These are phyloP conservation scores for Phaeosphaeriaceae sp. DNA, from an alignment of 2,329 filamentous ascomycete species.

Conservation along the genomic window DNA sequence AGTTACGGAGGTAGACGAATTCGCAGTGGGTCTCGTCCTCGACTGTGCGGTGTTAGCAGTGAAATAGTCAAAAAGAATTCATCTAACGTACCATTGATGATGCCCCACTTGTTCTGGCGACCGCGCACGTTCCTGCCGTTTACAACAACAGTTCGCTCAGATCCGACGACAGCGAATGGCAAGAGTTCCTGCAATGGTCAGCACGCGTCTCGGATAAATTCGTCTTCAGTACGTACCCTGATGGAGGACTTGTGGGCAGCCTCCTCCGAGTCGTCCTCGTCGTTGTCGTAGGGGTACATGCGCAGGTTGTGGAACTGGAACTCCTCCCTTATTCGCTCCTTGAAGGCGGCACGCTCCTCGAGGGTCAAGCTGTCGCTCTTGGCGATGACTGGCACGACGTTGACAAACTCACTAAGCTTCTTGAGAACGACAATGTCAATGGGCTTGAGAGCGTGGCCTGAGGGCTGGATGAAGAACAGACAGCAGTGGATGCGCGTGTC, in stretches of 20 bases:
- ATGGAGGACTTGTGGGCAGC: conserved; percentile 91
- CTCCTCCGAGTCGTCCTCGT: conserved; percentile 98
- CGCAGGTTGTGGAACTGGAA: conserved; percentile 99
- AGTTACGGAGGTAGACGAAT: conserved; percentile 98
- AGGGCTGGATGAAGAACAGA: conserved; percentile 99
- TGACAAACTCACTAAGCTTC: conserved; percentile 99
- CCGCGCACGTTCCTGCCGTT: conserved; percentile 97
- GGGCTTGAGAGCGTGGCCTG: conserved; percentile 96
- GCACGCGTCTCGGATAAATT: conserved; percentile 8
- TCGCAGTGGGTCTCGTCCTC: conserved; percentile 99
- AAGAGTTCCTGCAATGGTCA: conserved; percentile 76
- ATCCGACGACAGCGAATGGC: conserved; percentile 96
- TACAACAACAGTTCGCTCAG: conserved; percentile 97
- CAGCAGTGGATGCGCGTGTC: conserved; percentile 99
- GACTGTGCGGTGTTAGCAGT: conserved; percentile 57
- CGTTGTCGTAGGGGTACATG: conserved; percentile 99
- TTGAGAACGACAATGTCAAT: conserved; percentile 99
- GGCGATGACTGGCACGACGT: conserved; percentile 97
- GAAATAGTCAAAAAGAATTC: neutral
- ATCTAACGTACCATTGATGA: conserved; percentile 73
- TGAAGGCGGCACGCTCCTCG: conserved; percentile 95
- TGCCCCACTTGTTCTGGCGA: conserved; percentile 98
- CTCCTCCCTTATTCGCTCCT: conserved; percentile 98
- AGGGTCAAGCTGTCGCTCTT: conserved; percentile 96
- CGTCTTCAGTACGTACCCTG: conserved; percentile 69